Percentiles rank a stretch among this genome's conserved stretches.
Evolutionary conservation across 352 stramenopile species (phyloP).

Genomic region (Phytopythium vexans): DNA sequence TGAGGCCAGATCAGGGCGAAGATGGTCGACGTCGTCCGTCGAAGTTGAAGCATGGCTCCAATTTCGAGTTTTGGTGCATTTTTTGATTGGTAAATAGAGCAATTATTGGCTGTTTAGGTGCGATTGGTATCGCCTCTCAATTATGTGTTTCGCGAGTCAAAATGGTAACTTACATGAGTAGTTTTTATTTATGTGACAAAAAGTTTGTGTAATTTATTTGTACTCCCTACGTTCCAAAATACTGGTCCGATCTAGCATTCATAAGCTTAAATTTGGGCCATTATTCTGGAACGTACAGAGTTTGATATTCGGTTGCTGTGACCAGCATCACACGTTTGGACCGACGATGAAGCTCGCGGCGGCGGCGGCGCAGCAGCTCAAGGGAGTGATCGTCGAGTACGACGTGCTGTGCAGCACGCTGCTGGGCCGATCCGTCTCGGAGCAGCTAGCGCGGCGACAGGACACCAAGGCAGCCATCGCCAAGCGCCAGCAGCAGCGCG

Average conservation of each 20-base stretch:
- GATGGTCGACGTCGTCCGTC: background rate
- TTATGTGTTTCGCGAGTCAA: too few species aligned
- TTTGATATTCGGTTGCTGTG: background rate
- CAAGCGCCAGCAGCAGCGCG: constrained; percentile 12
- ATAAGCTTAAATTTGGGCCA: too few species aligned
- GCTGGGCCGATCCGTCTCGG: constrained; percentile 34
- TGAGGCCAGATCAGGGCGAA: background rate
- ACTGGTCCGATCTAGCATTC: too few species aligned
- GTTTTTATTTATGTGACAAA: too few species aligned
- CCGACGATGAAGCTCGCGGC: constrained; percentile 60
- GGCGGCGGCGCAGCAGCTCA: constrained; percentile 64
- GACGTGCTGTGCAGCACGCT: constrained; percentile 74
- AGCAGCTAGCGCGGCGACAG: constrained; percentile 31
- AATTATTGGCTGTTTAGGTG: too few species aligned
- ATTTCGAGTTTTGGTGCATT: background rate
- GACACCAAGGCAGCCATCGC: constrained; percentile 15
- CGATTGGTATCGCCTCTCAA: too few species aligned
- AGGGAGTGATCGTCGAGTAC: constrained; percentile 74
- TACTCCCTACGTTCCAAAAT: too few species aligned
- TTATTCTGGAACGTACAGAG: too few species aligned
- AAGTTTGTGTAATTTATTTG: too few species aligned
- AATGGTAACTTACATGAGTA: too few species aligned
- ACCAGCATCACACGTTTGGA: background rate
- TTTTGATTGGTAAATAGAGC: too few species aligned
- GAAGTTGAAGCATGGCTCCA: background rate